These are phyloP conservation scores for Starmerella bombi DNA, from an alignment of 805 yeast genomes.

Conservation along the genomic window DNA sequence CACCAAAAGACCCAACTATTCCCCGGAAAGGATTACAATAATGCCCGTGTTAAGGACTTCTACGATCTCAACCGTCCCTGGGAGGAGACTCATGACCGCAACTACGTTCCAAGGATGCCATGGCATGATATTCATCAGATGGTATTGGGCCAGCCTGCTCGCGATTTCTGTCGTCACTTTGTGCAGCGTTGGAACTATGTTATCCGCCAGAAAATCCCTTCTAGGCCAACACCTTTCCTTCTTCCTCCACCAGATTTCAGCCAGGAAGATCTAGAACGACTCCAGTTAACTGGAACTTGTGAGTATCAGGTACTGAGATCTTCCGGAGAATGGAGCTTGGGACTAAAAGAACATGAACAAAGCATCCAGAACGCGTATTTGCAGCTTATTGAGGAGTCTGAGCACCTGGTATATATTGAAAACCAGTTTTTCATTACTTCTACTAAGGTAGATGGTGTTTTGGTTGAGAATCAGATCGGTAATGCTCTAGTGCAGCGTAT, in stretches of 20 bases:
- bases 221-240: conserved; percentile 80
- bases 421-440: conserved; percentile 91
- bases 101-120: conserved; percentile 82
- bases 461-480: conserved; percentile 77
- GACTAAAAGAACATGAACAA: conserved; percentile 69
- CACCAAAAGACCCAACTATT: conserved; percentile 42
- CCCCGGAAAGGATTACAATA: conserved; percentile 96
- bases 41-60: conserved; percentile 87
- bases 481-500: conserved; percentile 97
- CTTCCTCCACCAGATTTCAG: conserved; percentile 87
- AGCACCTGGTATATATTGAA: conserved; percentile 86
- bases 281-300: conserved; percentile 65
- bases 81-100: conserved; percentile 82
- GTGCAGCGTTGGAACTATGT: conserved; percentile 96
- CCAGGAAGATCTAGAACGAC: conserved; percentile 48
- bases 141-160: conserved; percentile 84
- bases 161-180: conserved; percentile 86
- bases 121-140: conserved; percentile 99
- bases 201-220: conserved; percentile 84
- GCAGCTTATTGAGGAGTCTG: conserved; percentile 78
- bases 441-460: conserved; percentile 63
- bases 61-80: conserved; percentile 68
- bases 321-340: conserved; percentile 86
- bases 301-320: conserved; percentile 85
- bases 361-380: conserved; percentile 89